These are phyloP conservation scores for Globisporangium echinulatum DNA, from an alignment of 352 stramenopile genomes.

Conservation along the genomic window DNA sequence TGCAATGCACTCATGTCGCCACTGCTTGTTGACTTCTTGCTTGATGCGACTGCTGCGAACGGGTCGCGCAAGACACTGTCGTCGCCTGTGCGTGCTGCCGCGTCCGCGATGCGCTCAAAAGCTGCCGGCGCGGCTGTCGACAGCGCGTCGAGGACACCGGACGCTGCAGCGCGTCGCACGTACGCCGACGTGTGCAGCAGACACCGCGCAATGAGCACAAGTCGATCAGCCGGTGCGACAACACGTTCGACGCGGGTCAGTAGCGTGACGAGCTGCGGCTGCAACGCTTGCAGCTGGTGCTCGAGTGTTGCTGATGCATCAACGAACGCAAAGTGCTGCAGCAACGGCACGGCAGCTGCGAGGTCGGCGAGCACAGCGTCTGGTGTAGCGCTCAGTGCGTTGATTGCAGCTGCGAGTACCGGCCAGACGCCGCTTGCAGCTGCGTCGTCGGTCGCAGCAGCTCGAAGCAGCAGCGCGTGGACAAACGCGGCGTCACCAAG, in stretches of 20 bases:
- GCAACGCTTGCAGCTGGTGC: conserved; percentile 16
- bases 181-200: conserved; percentile 43
- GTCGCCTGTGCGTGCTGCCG: background rate
- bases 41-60: background rate
- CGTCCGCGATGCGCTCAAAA: conserved; percentile 7
- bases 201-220: conserved; percentile 37
- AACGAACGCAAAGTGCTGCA: conserved; percentile 57
- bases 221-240: conserved; percentile 9
- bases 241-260: conserved; percentile 35
- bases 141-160: conserved; percentile 28
- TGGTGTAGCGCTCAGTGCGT: conserved; percentile 11
- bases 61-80: conserved; percentile 11
- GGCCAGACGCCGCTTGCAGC: conserved; percentile 19
- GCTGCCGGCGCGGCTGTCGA: conserved; percentile 6
- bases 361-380: conserved; percentile 18
- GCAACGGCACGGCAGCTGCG: conserved; percentile 24
- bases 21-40: background rate
- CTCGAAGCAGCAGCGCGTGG: conserved; percentile 16
- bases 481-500: conserved; percentile 25
- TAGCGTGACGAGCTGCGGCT: conserved; percentile 31
- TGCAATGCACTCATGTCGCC: background rate
- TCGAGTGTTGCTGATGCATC: conserved; percentile 21
- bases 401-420: conserved; percentile 19
- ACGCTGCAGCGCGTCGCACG: conserved; percentile 40
- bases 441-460: conserved; percentile 2